phyloP scores from a whole-genome alignment of 2,329 filamentous ascomycete species.

The Aspergillus aculeatus region DNA sequence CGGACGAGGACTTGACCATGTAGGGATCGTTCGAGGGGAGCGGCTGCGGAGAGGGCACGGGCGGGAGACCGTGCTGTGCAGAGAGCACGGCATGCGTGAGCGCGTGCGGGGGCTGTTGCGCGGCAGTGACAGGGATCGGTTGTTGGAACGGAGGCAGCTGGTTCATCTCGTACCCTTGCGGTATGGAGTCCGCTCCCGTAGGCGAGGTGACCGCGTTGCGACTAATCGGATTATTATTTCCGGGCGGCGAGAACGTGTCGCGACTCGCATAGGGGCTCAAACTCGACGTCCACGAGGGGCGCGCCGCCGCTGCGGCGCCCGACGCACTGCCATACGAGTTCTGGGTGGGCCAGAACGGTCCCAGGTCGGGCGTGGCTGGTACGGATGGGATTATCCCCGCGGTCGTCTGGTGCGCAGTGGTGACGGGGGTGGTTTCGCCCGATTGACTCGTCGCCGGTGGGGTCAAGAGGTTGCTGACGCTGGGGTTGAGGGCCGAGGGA shows the following conservation, averaged over 20 bases:
- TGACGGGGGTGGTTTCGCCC: constrained; percentile 44
- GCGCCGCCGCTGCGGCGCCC: constrained; percentile 39
- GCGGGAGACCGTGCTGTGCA: constrained; percentile 42
- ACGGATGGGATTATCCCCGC: constrained; percentile 52
- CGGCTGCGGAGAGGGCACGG: constrained; percentile 51
- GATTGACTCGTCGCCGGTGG: constrained; percentile 59
- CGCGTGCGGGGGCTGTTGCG: constrained; percentile 46
- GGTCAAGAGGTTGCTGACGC: constrained; percentile 62
- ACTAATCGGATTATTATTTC: constrained; percentile 50
- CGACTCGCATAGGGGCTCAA: constrained; percentile 45
- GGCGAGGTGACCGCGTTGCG: constrained; percentile 59
- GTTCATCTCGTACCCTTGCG: constrained; percentile 67
- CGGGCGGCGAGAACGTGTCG: constrained; percentile 58
- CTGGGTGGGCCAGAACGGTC: constrained; percentile 62
- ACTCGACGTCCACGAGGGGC: constrained; percentile 46
- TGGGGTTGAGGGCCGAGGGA: constrained; percentile 50
- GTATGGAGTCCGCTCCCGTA: constrained; percentile 60
- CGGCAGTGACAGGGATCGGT: constrained; percentile 55
- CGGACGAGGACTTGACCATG: constrained; percentile 52
- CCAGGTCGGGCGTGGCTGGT: constrained; percentile 36
- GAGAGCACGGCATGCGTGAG: constrained; percentile 49
- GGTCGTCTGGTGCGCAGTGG: constrained; percentile 39
- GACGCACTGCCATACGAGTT: constrained; percentile 56
- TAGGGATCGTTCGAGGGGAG: constrained; percentile 60
- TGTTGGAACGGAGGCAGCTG: constrained; percentile 62